These are phyloP conservation scores for Raphanus raphanistrum DNA, from an alignment of 345 rosid genomes.

Conservation along the genomic window DNA sequence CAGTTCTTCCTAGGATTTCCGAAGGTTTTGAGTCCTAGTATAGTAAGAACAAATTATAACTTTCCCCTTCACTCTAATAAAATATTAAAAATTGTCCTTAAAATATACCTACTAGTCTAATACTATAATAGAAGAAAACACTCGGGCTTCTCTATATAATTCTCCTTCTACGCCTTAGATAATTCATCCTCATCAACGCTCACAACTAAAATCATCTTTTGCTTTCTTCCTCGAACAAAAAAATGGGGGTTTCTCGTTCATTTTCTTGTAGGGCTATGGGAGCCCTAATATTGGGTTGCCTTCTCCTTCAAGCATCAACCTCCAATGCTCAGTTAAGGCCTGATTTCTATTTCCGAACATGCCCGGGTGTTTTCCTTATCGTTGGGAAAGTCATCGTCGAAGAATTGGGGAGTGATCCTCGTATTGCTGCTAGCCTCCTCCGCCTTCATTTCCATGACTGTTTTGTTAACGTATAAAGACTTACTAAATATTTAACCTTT, in stretches of 20 bases:
- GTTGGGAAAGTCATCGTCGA: conserved; percentile 23
- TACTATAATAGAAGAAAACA: conserved; percentile 7
- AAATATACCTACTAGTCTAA: conserved; percentile 1
- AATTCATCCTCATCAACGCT: conserved; percentile 12
- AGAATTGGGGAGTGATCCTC: conserved; percentile 23
- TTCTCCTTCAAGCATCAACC: conserved; percentile 34
- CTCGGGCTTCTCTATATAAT: conserved; percentile 26
- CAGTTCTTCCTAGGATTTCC: not conserved
- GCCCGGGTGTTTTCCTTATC: conserved; percentile 20
- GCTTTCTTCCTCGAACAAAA: not conserved
- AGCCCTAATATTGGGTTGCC: conserved; percentile 4
- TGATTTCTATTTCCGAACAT: conserved; percentile 27
- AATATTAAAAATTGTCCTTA: conserved; percentile 5
- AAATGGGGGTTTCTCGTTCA: conserved; percentile 22
- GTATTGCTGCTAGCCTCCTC: conserved; percentile 35
- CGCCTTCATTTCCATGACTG: conserved; percentile 17
- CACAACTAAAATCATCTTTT: not conserved
- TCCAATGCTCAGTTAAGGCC: conserved; percentile 34
- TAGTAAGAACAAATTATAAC: not conserved
- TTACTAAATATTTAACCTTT: not conserved
- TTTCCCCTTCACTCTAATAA: not conserved
- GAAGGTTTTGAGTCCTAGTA: not conserved
- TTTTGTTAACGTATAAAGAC: conserved; percentile 30
- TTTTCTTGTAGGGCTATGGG: conserved; percentile 29
- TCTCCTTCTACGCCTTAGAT: not conserved